A percentile compares a stretch with the other conserved stretches of the same genome.
Evolutionary conservation across 441 rosid species (phyloP).

Genomic region (Mallotus japonicus): DNA sequence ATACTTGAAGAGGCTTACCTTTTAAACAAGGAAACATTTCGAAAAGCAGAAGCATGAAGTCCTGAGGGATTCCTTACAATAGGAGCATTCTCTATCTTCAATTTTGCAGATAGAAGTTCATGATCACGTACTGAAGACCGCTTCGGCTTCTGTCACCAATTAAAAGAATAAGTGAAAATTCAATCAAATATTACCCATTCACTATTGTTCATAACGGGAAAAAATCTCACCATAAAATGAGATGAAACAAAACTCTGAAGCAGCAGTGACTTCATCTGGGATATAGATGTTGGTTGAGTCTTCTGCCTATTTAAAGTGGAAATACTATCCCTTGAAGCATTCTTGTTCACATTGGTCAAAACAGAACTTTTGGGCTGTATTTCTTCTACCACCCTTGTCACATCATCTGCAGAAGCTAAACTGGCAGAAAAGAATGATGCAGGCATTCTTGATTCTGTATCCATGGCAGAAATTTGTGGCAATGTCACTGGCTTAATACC

Average conservation of each 20-base stretch:
- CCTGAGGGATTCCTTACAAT: constrained; percentile 28
- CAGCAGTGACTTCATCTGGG: constrained; percentile 59
- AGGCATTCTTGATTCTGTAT: constrained; percentile 23
- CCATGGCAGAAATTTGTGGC: constrained; percentile 23
- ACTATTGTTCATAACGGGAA: constrained; percentile 9
- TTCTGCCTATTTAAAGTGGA: constrained; percentile 28
- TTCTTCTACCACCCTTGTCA: constrained; percentile 13
- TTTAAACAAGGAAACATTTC: constrained; percentile 63
- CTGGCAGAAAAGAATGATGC: constrained; percentile 24
- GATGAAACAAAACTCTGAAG: constrained; percentile 47
- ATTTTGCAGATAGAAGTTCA: constrained; percentile 57
- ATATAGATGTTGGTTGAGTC: constrained; percentile 36
- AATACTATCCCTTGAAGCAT: constrained; percentile 18
- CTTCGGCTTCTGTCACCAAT: constrained; percentile 48
- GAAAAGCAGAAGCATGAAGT: constrained; percentile 52
- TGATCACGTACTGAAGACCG: constrained; percentile 55
- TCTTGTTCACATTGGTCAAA: constrained; percentile 15
- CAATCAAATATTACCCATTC: constrained; percentile 16
- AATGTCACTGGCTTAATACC: constrained; percentile 18
- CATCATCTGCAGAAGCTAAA: constrained; percentile 21
- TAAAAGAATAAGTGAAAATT: constrained; percentile 20
- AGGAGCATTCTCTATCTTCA: constrained; percentile 57
- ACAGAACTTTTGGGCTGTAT: constrained; percentile 14
- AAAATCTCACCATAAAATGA: constrained; percentile 44
- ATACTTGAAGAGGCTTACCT: constrained; percentile 35